These are phyloP conservation scores for Colletotrichum sp. DNA, from an alignment of 2,329 filamentous ascomycete genomes.

Conservation along the genomic window DNA sequence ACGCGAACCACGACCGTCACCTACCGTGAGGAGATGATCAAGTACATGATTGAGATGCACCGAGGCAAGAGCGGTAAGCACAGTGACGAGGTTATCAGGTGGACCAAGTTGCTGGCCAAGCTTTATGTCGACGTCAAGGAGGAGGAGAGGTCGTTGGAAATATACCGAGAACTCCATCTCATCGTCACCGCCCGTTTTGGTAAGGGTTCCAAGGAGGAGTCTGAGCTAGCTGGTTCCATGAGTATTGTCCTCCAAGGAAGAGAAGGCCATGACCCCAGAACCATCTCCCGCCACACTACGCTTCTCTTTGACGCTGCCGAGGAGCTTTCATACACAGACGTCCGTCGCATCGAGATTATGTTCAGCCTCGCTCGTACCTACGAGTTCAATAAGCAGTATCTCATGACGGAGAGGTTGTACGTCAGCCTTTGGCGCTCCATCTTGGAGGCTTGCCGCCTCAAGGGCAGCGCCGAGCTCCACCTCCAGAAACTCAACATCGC, in stretches of 20 bases:
- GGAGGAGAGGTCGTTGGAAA: constrained; percentile 32
- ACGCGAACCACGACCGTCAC: constrained; percentile 38
- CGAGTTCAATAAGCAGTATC: constrained; percentile 32
- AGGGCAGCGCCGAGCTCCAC: constrained; percentile 35
- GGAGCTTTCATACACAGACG: constrained; percentile 35
- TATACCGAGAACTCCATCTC: constrained; percentile 38
- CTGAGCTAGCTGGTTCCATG: constrained; percentile 33
- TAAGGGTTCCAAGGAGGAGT: constrained; percentile 33
- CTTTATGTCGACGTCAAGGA: constrained; percentile 41
- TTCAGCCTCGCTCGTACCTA: constrained; percentile 39
- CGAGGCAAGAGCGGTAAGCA: constrained; percentile 36
- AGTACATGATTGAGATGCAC: constrained; percentile 41
- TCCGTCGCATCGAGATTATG: constrained; percentile 37
- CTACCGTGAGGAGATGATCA: constrained; percentile 42
- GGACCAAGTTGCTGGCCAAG: constrained; percentile 39
- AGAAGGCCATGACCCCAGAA: not conserved
- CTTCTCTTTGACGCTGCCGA: constrained; percentile 40
- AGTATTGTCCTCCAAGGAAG: constrained; percentile 33
- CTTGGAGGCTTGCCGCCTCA: constrained; percentile 33
- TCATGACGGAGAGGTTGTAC: constrained; percentile 42
- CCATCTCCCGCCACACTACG: not conserved
- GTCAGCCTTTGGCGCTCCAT: constrained; percentile 44
- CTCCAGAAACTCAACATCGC: constrained; percentile 42
- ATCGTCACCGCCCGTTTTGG: constrained; percentile 36
- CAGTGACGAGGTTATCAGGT: constrained; percentile 39